phyloP scores from a whole-genome alignment of 1,139 yeast species.

The Pichia sp. region DNA sequence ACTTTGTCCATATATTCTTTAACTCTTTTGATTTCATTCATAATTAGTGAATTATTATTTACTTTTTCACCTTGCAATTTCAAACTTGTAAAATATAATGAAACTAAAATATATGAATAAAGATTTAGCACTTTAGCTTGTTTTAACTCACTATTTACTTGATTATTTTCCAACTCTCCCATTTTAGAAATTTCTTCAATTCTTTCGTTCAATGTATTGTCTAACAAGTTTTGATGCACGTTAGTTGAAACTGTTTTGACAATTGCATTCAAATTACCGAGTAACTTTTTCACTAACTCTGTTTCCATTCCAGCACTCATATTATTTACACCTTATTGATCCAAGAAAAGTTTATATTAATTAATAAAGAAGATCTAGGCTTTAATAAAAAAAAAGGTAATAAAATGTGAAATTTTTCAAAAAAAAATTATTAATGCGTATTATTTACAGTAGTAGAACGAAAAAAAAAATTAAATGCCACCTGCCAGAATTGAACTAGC shows the following conservation, averaged over 20 bases:
- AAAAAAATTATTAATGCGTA: no score
- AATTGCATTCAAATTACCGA: background rate
- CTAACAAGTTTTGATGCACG: slow-evolving; percentile 8
- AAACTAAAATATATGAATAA: slow-evolving; percentile 41
- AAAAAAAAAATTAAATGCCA: slow-evolving; percentile 41
- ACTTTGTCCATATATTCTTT: slow-evolving; percentile 62
- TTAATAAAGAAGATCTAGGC: background rate
- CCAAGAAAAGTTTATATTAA: no score
- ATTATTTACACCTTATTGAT: no score
- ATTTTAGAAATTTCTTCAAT: slow-evolving; percentile 10
- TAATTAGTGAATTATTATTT: slow-evolving; percentile 53
- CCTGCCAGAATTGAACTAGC: slow-evolving; percentile 94
- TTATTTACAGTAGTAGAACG: no score
- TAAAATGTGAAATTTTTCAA: background rate
- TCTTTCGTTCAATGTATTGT: slow-evolving; percentile 9
- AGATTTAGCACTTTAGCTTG: slow-evolving; percentile 23
- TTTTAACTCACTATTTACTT: slow-evolving; percentile 14
- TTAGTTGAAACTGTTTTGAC: background rate
- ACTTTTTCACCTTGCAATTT: slow-evolving; percentile 52
- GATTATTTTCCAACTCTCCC: slow-evolving; percentile 6
- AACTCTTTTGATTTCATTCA: slow-evolving; percentile 65
- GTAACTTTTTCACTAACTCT: slow-evolving; percentile 5
- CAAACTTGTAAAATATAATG: slow-evolving; percentile 49
- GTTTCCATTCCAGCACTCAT: slow-evolving; percentile 1
- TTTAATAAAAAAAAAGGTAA: background rate